Evolutionary conservation across 1,139 yeast species (phyloP), one percentile per base, ranked within the genome.

Genomic region (Kazachstania sp.): DNA sequence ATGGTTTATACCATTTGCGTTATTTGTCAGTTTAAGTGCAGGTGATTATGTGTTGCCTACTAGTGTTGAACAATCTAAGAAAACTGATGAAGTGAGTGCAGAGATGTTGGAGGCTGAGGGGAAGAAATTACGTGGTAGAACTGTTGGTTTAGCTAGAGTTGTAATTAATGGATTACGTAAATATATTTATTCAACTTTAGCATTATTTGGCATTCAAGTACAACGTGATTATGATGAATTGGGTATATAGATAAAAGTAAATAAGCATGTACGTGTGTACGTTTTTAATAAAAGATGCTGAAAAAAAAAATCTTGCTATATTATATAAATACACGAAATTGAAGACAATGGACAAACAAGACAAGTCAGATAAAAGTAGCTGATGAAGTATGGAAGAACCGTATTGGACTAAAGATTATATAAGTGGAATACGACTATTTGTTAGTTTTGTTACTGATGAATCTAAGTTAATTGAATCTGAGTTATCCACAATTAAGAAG

Each of bases 1-100:
- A 13, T 92, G 99, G 99, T 74, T 90, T 51, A 77, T 92, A 39
- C 99, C 99, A 31, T 88, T 92, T 66, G 82, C 96, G 2, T 72
- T 94, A 52, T 90, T 94, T 67, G 92, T 94, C 26, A 84, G 95
- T 45, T 73, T 92, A 51, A 85, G 95, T 63, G 97, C 97, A 6
- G 86, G 87, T 52, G 99, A 94, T 59, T 85, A 87, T 60, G 79
- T 85, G 28, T 73, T 92, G 44, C 98, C 98, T 35, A 72, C 70
- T 5, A 65, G 68, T 39, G 57, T 60, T 11, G 66, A 67, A 45
- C 20, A 38, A 41, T 9, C 18, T 5, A 57, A 60, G 50, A 56
- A 61, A 48, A 49, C 50, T 5, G 47, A 47, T 41, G 49, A 40
- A 29, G 57, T 51, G 38, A 57, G 52, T 29, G 51, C 13, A 66